Evolutionary conservation across 2,329 filamentous ascomycete genomes (phyloP), one percentile per base, ranked within the genome.

Genomic region (Nemania diffusa): DNA sequence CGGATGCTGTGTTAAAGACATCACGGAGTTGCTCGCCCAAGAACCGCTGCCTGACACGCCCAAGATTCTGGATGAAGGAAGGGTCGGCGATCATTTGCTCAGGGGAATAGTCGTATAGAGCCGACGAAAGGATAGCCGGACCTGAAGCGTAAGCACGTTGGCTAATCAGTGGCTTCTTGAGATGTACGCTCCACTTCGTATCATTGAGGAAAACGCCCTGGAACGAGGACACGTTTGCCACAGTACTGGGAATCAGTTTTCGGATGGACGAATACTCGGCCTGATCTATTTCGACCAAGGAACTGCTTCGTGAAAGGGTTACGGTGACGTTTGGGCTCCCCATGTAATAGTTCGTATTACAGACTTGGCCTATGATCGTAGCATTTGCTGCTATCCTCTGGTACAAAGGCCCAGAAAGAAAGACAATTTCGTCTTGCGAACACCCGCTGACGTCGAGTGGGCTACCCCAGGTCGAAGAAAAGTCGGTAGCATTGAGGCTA

Each of bases 11-110:
- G 20, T 65, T 65, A 52, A 69, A 70, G 20, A 55, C 58, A 42
- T 70, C 64, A 22, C 61, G 56, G n/a, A 69, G 46, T 5, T 64
- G 37, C 34, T 70, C 69, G 9, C 55, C 66, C 7, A 70, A 63
- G 29, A 70, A 70, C 13, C 63, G 66, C 37, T 59, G 66, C 32
- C 67, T 64, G 15, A 70, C 56, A 17, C 40, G 62, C 40, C 29
- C 56, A 40, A 57, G 37, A 60, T 53, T 67, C 40, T 20, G 40
- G 17, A 42, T 3, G 20, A 62, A 42, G 22, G 60, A 64, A 2
- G 34, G 2, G 46, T 69, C 61, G 1, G 26, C 37, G 22, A 60
- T 26, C 50, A 69, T 56, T 42, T 68, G 15, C 8, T 50, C 56
- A 5, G 65, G 65, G 5, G 57, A 60, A 44, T 62, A 68, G 37